Evolutionary conservation across 225 moss, liverwort and hornwort genomes (phyloP).

Genomic region (Marchantia polymorpha): DNA sequence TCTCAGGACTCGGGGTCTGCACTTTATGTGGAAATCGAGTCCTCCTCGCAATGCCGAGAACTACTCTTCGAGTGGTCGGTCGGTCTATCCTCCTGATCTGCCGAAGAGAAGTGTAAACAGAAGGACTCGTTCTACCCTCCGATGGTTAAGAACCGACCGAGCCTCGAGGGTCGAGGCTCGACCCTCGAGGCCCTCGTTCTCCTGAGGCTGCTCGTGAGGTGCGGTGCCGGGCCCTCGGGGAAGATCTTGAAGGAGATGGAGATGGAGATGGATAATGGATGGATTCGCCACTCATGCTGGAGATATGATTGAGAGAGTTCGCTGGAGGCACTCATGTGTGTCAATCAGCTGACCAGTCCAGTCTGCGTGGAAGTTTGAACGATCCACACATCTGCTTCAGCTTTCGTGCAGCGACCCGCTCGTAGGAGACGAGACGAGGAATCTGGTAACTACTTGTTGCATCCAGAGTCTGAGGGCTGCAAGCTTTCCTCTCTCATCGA

Average conservation of each 20-base stretch:
- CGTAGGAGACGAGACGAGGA: neutral
- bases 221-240: neutral
- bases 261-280: neutral
- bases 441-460: neutral
- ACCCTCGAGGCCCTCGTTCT: neutral
- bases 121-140: too few relatives aligned
- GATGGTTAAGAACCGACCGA: too few relatives aligned
- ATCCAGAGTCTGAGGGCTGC: neutral
- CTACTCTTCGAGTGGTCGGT: neutral
- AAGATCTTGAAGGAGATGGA: neutral
- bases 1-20: neutral
- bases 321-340: neutral
- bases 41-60: neutral
- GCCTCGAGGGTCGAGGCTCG: too few relatives aligned
- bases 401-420: neutral
- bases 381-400: neutral
- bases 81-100: neutral
- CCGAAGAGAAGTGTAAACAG: too few relatives aligned
- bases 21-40: neutral
- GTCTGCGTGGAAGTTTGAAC: neutral
- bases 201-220: neutral
- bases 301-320: too few relatives aligned
- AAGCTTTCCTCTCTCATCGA: neutral
- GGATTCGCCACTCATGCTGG: neutral
- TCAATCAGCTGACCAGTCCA: neutral